These are phyloP conservation scores for Talaromyces sp. DNA, from an alignment of 2,329 filamentous ascomycete species.

Conservation along the genomic window DNA sequence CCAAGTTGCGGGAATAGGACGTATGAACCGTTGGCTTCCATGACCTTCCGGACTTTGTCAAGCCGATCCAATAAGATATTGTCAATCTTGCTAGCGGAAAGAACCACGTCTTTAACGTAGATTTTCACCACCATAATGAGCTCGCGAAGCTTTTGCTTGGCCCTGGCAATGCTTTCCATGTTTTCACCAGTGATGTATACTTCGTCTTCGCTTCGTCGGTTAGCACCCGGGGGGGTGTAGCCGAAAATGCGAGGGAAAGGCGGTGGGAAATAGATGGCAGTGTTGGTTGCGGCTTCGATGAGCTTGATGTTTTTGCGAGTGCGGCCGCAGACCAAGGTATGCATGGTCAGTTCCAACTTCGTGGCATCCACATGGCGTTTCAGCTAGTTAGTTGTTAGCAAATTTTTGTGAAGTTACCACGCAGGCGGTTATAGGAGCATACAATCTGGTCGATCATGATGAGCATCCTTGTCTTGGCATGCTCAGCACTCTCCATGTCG, in stretches of 20 bases:
- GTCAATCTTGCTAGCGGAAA: slow-evolving; percentile 89
- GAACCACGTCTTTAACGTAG: slow-evolving; percentile 85
- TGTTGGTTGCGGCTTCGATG: slow-evolving; percentile 92
- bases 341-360: slow-evolving; percentile 78
- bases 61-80: slow-evolving; percentile 85
- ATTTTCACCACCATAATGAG: slow-evolving; percentile 75
- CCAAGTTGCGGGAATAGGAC: slow-evolving; percentile 87
- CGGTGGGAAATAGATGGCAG: slow-evolving; percentile 96
- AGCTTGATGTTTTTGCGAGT: slow-evolving; percentile 96
- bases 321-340: slow-evolving; percentile 87
- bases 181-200: slow-evolving; percentile 93
- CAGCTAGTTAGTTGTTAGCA: slow-evolving; percentile 32
- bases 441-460: slow-evolving; percentile 97
- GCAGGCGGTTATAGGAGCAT: slow-evolving; percentile 17
- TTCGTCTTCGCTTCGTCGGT: slow-evolving; percentile 77
- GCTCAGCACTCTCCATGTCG: slow-evolving; percentile 90
- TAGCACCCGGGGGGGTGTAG: slow-evolving; percentile 78
- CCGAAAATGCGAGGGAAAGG: slow-evolving; percentile 89
- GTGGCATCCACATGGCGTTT: slow-evolving; percentile 67
- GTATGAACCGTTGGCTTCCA: slow-evolving; percentile 93
- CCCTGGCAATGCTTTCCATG: slow-evolving; percentile 75
- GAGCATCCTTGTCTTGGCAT: slow-evolving; percentile 91
- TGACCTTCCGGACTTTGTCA: slow-evolving; percentile 96
- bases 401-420: not conserved
- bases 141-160: slow-evolving; percentile 88